These are phyloP conservation scores for Pseudozyma hubeiensis DNA, from an alignment of 1,284 basidiomycete genomes.

Conservation along the genomic window DNA sequence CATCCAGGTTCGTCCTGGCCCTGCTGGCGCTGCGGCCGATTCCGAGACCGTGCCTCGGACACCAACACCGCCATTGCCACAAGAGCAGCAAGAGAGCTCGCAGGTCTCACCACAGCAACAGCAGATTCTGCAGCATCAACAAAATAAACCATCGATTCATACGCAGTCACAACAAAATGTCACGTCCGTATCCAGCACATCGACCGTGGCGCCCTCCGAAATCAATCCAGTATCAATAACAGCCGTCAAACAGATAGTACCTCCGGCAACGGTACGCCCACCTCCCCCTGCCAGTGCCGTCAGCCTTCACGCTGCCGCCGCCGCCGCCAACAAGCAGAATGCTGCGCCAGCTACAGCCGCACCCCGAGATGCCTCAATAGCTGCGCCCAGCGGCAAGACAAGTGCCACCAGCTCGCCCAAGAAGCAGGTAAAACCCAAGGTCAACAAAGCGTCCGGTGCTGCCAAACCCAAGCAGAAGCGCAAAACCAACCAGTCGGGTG, in stretches of 20 bases:
- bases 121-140: conserved; percentile 27
- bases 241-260: conserved; percentile 1
- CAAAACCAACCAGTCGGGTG: conserved; percentile 20
- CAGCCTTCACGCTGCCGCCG: conserved; percentile 33
- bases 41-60: conserved; percentile 12
- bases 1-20: conserved; percentile 50
- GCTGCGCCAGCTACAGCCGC: conserved; percentile 7
- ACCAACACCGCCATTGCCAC: conserved; percentile 20
- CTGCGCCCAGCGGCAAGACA: conserved; percentile 2
- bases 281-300: conserved; percentile 38
- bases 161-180: conserved; percentile 7
- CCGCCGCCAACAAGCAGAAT: conserved; percentile 17
- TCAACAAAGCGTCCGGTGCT: conserved; percentile 19
- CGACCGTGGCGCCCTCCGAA: not conserved
- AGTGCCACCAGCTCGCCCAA: conserved; percentile 13
- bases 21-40: conserved; percentile 44
- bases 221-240: conserved; percentile 1
- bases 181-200: not conserved
- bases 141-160: not conserved
- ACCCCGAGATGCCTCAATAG: not conserved
- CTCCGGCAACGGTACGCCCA: conserved; percentile 9
- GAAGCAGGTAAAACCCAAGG: conserved; percentile 26
- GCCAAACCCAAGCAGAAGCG: conserved; percentile 55
- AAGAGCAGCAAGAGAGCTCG: not conserved
- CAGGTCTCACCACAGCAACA: conserved; percentile 11